phyloP scores from a whole-genome alignment of 176 grass and related monocot species.

The Juncus effusus region DNA sequence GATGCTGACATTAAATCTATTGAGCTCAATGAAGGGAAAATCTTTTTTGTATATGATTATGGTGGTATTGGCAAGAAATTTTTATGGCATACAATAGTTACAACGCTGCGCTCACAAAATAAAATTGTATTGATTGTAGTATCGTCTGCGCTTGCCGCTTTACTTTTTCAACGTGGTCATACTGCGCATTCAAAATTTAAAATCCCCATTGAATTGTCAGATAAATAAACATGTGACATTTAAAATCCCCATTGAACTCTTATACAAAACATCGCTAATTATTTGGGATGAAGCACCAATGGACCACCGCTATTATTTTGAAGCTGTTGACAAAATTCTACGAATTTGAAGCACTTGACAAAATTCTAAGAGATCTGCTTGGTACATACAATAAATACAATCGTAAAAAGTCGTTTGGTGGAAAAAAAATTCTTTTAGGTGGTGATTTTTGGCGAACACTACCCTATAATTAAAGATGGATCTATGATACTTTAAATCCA shows the following conservation, averaged over 20 bases:
- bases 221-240: conserved; percentile 7
- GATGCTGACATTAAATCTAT: conserved; percentile 10
- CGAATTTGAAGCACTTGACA: not conserved
- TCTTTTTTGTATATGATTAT: conserved; percentile 25
- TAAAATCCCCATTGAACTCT: conserved; percentile 23
- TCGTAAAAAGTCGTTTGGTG: not conserved
- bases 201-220: conserved; percentile 24
- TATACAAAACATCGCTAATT: not conserved
- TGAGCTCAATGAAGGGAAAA: not conserved
- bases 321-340: not conserved
- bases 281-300: too few relatives aligned
- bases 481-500: not conserved
- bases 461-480: not conserved
- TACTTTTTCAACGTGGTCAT: conserved; percentile 11
- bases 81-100: not conserved
- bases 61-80: conserved; percentile 15
- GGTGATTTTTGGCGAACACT: conserved; percentile 4
- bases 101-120: not conserved
- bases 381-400: too few relatives aligned
- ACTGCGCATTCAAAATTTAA: conserved; percentile 32
- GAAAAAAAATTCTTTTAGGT: not conserved
- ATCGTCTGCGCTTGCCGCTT: conserved; percentile 7
- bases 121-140: conserved; percentile 18
- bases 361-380: conserved; percentile 8
- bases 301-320: too few relatives aligned